Conservation (phyloP, 2,329 filamentous ascomycete genomes). For the Colletotrichum siamense region DNA sequence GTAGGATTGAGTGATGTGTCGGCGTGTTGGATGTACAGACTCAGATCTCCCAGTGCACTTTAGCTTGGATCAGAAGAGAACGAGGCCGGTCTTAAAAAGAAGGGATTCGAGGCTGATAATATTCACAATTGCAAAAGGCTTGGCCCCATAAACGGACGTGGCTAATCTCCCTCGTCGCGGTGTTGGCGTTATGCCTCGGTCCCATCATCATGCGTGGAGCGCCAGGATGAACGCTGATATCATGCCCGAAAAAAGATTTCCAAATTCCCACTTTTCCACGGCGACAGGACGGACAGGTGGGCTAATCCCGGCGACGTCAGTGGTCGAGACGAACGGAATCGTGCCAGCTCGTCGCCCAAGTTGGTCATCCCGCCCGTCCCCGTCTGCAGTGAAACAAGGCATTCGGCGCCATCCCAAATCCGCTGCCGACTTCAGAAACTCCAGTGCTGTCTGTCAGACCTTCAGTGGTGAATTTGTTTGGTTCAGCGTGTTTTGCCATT, state of each 20-base stretch:
- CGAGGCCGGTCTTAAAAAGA: background rate
- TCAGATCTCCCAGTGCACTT: background rate
- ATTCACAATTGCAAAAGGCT: background rate
- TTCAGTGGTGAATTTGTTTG: background rate
- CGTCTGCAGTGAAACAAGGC: conserved; percentile 9
- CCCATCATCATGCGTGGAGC: conserved; percentile 18
- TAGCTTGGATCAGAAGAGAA: background rate
- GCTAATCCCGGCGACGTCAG: background rate
- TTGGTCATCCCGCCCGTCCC: conserved; percentile 13
- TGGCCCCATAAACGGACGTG: background rate
- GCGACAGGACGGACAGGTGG: conserved; percentile 5
- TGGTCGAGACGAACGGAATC: conserved; percentile 9
- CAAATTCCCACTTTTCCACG: conserved; percentile 13
- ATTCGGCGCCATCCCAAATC: conserved; percentile 11
- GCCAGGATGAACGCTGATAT: conserved; percentile 18
- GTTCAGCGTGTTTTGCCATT: background rate
- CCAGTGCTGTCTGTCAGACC: background rate
- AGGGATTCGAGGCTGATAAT: conserved; percentile 1
- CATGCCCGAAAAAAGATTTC: conserved; percentile 8
- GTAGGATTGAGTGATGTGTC: background rate
- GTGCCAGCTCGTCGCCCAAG: background rate
- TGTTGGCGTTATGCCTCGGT: conserved; percentile 13
- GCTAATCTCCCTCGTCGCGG: background rate
- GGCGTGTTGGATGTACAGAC: background rate
- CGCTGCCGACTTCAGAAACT: background rate